Percentiles rank a stretch among this genome's conserved stretches.
These are phyloP conservation scores for Agroathelia rolfsii DNA, from an alignment of 1,284 basidiomycete genomes.

Conservation along the genomic window DNA sequence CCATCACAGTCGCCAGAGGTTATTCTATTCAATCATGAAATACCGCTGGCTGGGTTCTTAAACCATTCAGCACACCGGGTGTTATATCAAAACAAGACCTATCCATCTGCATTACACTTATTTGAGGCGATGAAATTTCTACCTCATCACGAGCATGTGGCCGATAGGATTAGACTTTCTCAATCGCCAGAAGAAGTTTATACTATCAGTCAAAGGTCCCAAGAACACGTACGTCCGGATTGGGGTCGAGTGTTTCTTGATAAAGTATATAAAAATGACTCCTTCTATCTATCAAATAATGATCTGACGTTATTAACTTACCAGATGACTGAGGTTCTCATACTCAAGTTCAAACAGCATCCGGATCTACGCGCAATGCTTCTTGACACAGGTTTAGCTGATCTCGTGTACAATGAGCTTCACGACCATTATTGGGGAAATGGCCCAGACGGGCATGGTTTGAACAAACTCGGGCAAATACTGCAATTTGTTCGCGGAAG, in stretches of 20 bases:
- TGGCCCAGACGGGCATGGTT: conserved; percentile 34
- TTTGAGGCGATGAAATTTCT: conserved; percentile 61
- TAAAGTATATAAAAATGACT: conserved; percentile 19
- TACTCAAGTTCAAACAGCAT: conserved; percentile 55
- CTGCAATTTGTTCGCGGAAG: conserved; percentile 42
- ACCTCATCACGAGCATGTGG: conserved; percentile 34
- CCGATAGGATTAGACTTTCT: conserved; percentile 39
- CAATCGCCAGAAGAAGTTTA: conserved; percentile 38
- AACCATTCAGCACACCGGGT: conserved; percentile 50
- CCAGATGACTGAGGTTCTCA: conserved; percentile 53
- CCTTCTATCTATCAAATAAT: neutral
- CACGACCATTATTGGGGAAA: conserved; percentile 50
- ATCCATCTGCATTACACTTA: conserved; percentile 56
- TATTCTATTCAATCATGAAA: conserved; percentile 24
- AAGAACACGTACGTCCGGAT: conserved; percentile 33
- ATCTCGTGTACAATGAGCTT: conserved; percentile 39
- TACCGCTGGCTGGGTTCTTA: conserved; percentile 33
- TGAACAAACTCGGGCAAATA: conserved; percentile 49
- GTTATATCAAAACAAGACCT: conserved; percentile 37
- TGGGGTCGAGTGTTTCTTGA: conserved; percentile 42
- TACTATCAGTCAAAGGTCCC: conserved; percentile 30
- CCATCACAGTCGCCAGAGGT: no score
- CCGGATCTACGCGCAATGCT: conserved; percentile 34
- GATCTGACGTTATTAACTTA: neutral
- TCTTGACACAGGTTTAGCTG: conserved; percentile 34